A percentile compares a stretch with the other conserved stretches of the same genome.
phyloP scores from a whole-genome alignment of 805 yeast genomes.

The Sungouiella blattae region DNA sequence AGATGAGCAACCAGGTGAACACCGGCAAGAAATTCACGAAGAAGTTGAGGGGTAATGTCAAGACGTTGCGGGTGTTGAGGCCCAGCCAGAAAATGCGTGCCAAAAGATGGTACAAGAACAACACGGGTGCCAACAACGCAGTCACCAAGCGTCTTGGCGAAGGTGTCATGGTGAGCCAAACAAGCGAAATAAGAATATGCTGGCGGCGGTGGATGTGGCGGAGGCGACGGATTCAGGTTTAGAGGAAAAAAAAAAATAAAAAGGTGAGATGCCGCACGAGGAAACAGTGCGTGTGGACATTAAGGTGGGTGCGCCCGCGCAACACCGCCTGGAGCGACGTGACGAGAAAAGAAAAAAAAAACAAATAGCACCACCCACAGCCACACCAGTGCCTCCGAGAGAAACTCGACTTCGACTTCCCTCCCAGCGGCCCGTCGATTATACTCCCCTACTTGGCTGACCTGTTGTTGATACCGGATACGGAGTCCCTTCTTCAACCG shows the following conservation, averaged over 20 bases:
- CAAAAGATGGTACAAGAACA: slow-evolving; percentile 9
- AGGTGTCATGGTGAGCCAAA: not conserved
- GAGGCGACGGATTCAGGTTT: too few relatives aligned
- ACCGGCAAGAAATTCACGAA: slow-evolving; percentile 50
- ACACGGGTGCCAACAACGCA: not conserved
- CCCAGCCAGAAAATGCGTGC: slow-evolving; percentile 20
- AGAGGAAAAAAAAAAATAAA: too few relatives aligned
- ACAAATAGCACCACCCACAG: slow-evolving; percentile 1
- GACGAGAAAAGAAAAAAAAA: too few relatives aligned
- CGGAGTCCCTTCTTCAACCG: too few relatives aligned
- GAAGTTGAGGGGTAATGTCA: slow-evolving; percentile 43
- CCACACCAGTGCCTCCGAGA: too few relatives aligned
- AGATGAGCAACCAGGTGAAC: slow-evolving; percentile 51
- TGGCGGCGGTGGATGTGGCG: too few relatives aligned
- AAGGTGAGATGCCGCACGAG: too few relatives aligned
- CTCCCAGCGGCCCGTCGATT: too few relatives aligned
- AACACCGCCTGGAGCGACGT: slow-evolving; percentile 1
- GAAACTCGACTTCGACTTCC: too few relatives aligned
- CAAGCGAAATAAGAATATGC: not conserved
- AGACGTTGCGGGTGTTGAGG: slow-evolving; percentile 35
- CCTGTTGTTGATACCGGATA: too few relatives aligned
- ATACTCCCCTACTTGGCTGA: too few relatives aligned
- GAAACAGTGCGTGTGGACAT: not conserved
- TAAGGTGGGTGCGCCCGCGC: slow-evolving; percentile 5
- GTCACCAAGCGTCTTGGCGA: not conserved